Evolutionary conservation across 2,329 filamentous ascomycete genomes (phyloP).

Genomic region (Xylariomycetidae sp.): DNA sequence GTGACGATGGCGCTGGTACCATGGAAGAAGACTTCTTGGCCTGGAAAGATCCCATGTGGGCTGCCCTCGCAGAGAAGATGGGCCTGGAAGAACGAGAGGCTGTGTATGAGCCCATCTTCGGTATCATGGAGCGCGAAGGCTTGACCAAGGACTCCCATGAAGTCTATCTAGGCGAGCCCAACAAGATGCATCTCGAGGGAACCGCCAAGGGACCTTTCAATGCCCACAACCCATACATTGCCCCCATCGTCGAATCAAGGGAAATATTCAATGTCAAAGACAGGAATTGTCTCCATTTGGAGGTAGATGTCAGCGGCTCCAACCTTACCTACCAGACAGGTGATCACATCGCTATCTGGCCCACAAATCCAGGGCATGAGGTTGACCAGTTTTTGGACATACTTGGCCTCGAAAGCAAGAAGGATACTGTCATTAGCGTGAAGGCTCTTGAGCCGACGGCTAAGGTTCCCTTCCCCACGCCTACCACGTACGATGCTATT

Average conservation of each 20-base stretch:
- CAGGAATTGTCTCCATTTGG: constrained; percentile 94
- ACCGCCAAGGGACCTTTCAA: constrained; percentile 85
- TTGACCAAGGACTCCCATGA: constrained; percentile 69
- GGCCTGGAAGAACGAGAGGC: constrained; percentile 90
- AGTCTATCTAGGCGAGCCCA: constrained; percentile 94
- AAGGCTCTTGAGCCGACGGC: constrained; percentile 92
- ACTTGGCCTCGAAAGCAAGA: constrained; percentile 71
- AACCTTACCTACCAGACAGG: constrained; percentile 93
- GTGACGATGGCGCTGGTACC: constrained; percentile 94
- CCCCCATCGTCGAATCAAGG: constrained; percentile 83
- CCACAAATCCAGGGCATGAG: constrained; percentile 87
- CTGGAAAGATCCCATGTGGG: constrained; percentile 99
- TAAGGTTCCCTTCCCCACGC: constrained; percentile 95
- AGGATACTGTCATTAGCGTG: constrained; percentile 76
- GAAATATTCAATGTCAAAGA: constrained; percentile 88
- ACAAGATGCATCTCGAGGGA: constrained; percentile 90
- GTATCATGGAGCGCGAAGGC: constrained; percentile 70
- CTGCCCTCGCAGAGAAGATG: constrained; percentile 76
- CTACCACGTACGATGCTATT: constrained; percentile 92
- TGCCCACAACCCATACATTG: constrained; percentile 94
- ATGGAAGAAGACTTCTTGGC: constrained; percentile 99
- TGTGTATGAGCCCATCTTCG: constrained; percentile 90
- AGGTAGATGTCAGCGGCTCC: constrained; percentile 84
- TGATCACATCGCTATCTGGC: constrained; percentile 97
- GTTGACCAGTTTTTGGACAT: constrained; percentile 85